Base-by-base conservation (phyloP, 2,329 filamentous ascomycete genomes). In the Lanzia echinophila region DNA sequence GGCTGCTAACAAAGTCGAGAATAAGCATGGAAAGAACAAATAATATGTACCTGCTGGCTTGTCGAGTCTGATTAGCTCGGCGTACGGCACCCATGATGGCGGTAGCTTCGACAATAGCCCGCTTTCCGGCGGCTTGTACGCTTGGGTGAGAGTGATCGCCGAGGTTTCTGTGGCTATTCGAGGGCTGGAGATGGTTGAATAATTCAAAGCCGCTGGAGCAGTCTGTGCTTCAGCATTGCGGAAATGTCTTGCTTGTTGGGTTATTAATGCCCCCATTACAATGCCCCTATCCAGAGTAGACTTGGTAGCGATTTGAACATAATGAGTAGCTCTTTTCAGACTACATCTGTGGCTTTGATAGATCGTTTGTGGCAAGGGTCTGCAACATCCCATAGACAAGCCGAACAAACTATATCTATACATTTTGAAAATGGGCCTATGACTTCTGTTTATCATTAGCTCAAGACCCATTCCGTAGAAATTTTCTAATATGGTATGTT, bases 11-110 rank as follows among this genome's bases (percentile, higher is more conserved):
- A 94, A 76, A 0, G 89, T 90, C 53, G 88, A 91, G 73, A 91
- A 95, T 12, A 94, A 74, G 65, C 89, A 92, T 28, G 89, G 90
- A 63, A 91, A 87, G 74, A 86, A 92, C 57, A 95, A 82, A 67
- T 94, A 94, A 72, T 90, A 88, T 1, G 87, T 88, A 44, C 90
- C 90, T 0, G 83, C 79, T 1, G 88, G 90, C 65, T 90, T 94
- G 70, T 94, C 85, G 46, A 95, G 75, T 47, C 90, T 86, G 64
- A 87, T 79, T 13, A 95, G 79, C 67, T 95, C 89, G 46, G 83
- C 89, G 65, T 94, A 95, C 1, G 89, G 90, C 3, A 94, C 76
- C 76, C 84, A 83, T 53, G 85, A 79, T 19, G 72, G 58, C 2
- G 90, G 90, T 2, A 95, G 74, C 49, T 75, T 70, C 2, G 88